These are phyloP conservation scores for Moesziomyces sp. DNA, from an alignment of 1,284 basidiomycete species.

Conservation along the genomic window DNA sequence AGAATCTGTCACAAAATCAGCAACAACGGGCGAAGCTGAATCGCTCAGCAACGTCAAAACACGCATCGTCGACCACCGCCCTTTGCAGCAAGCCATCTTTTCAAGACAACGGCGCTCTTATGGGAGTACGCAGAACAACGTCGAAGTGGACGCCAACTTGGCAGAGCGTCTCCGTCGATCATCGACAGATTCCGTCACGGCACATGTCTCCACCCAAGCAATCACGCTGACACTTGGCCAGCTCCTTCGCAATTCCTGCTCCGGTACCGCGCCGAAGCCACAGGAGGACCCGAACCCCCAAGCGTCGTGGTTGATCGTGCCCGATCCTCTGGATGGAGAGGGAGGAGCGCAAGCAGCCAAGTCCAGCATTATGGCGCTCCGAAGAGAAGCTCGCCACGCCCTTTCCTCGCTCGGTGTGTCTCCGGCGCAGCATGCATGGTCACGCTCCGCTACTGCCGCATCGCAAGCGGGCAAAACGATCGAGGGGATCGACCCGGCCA, in stretches of 20 bases:
- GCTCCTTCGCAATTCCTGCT: background rate
- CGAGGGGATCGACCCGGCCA: background rate
- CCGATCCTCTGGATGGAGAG: background rate
- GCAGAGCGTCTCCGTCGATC: background rate
- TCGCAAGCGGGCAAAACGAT: background rate
- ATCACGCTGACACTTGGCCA: constrained; percentile 14
- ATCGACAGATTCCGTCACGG: background rate
- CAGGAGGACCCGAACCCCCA: background rate
- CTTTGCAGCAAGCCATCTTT: constrained; percentile 14
- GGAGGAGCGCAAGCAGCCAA: background rate
- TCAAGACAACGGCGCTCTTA: background rate
- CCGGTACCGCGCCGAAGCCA: too few species aligned
- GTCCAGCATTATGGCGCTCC: constrained; percentile 7
- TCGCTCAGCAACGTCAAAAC: constrained; percentile 15
- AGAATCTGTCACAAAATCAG: background rate
- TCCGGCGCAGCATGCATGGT: constrained; percentile 13
- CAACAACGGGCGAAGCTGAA: background rate
- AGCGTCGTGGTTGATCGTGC: constrained; percentile 5
- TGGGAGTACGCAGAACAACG: too few species aligned
- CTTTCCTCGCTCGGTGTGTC: constrained; percentile 16
- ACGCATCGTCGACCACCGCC: constrained; percentile 6
- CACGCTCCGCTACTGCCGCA: background rate
- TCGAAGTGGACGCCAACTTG: too few species aligned
- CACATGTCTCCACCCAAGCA: constrained; percentile 7
- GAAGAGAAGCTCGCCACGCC: constrained; percentile 16